Conservation (phyloP, 2,329 filamentous ascomycete species). For the Epichloe amarillans region DNA sequence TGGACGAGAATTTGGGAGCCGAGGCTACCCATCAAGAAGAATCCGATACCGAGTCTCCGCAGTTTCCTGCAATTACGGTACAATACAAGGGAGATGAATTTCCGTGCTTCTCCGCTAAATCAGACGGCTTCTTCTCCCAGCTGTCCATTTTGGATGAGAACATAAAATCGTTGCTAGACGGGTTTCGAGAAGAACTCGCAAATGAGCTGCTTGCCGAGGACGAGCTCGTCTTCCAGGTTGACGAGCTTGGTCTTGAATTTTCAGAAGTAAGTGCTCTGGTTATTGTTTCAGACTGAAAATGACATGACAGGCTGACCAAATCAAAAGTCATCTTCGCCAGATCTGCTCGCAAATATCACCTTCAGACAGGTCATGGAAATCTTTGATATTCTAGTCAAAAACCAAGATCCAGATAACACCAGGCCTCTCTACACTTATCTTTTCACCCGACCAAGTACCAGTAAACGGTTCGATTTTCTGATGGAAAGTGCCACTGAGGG, state of each 20-base stretch:
- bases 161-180: slow-evolving; percentile 30
- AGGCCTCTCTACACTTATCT: slow-evolving; percentile 29
- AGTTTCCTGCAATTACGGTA: slow-evolving; percentile 26
- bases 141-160: slow-evolving; percentile 27
- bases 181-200: slow-evolving; percentile 31
- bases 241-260: slow-evolving; percentile 39
- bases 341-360: slow-evolving; percentile 23
- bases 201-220: slow-evolving; percentile 32
- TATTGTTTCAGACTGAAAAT: background rate
- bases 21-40: slow-evolving; percentile 1
- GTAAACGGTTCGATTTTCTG: slow-evolving; percentile 25
- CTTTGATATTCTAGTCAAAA: slow-evolving; percentile 29
- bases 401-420: slow-evolving; percentile 26
- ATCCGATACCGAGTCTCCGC: slow-evolving; percentile 6
- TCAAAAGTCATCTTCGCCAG: slow-evolving; percentile 21
- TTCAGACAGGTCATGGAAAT: slow-evolving; percentile 29
- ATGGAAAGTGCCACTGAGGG: slow-evolving; percentile 29
- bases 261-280: slow-evolving; percentile 29
- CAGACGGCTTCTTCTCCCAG: slow-evolving; percentile 32
- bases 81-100: slow-evolving; percentile 31
- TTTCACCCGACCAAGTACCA: slow-evolving; percentile 25
- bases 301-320: slow-evolving; percentile 13
- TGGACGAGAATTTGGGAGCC: background rate
- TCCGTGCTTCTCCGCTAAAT: slow-evolving; percentile 23
- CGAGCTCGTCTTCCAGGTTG: slow-evolving; percentile 37